Base-by-base conservation (phyloP, 2,329 filamentous ascomycete genomes). In the Colletotrichum sp. region DNA sequence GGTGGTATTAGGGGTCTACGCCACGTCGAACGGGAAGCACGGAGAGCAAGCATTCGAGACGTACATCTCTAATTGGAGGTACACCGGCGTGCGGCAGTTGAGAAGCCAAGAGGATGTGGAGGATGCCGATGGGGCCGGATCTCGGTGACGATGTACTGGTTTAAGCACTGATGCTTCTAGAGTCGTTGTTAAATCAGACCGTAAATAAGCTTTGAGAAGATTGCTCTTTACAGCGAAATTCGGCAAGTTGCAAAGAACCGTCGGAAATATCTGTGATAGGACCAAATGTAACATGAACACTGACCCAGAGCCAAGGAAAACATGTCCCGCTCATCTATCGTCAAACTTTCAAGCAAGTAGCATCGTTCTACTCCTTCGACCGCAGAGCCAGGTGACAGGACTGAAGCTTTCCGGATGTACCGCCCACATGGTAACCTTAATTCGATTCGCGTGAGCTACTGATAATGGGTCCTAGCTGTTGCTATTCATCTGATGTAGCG, bases 1-100 rank as follows among this genome's bases (percentile, higher is more conserved):
- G 60, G 43, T 71, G 5, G 67, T 64, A 5, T 24, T 76, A 1
- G 75, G 77, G 0, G 75, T 78, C 0, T 76, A 76, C 32, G 70
- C 69, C 0, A 77, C 75, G 4, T 76, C 77, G 7, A 78, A 77
- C 8, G 72, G 72, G 1, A 77, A 78, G 32, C 75, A 77, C 24
- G 72, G 75, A 10, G 72, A 78, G 64, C 74, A 76, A n/a, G 74
- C 74, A 6, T 76, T 76, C 4, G 74, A 76, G 39, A 74, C 74
- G 7, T 71, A 74, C n/a, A 71, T 76, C 24, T 76, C 71, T 6
- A 74, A 76, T 28, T 74, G 71, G 71, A 13, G 30, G 9, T 76
- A 76, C 24, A 66, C 55, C 2, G 71, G 74, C 0, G 43, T 74
- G 9, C 30, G 66, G 16, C 71, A 74, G 24, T 21, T 74, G 13